A percentile compares a stretch with the other conserved stretches of the same genome.
These are phyloP conservation scores for Sambucus nigra DNA, from an alignment of 129 eudicot species.

Conservation along the genomic window DNA sequence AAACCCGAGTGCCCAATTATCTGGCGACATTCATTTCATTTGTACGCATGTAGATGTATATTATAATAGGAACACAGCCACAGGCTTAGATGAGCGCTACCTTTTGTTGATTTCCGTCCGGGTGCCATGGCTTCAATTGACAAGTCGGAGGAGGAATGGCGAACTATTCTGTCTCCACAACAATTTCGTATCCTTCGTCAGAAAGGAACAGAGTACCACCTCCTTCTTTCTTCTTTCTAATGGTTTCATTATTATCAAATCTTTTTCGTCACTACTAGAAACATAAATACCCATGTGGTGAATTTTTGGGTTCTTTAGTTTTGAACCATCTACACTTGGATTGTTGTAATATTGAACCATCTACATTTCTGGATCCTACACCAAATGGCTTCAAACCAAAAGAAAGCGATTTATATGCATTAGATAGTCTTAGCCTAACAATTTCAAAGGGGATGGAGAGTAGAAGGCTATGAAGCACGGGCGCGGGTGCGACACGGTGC, in stretches of 20 bases:
- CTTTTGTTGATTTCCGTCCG: background rate
- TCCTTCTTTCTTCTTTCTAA: background rate
- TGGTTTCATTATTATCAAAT: too few relatives aligned
- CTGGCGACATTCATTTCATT: background rate
- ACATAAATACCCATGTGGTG: too few relatives aligned
- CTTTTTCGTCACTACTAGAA: too few relatives aligned
- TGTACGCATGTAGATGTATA: background rate
- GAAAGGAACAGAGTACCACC: constrained; percentile 71
- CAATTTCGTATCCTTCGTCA: constrained; percentile 77
- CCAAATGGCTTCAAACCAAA: too few relatives aligned
- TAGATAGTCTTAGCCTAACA: background rate
- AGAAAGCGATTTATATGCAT: too few relatives aligned
- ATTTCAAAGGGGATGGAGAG: background rate
- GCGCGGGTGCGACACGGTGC: too few relatives aligned
- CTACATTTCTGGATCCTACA: too few relatives aligned
- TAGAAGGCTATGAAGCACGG: too few relatives aligned
- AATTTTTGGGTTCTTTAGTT: too few relatives aligned
- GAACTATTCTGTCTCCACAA: constrained; percentile 65
- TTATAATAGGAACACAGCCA: too few relatives aligned
- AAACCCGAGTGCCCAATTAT: background rate
- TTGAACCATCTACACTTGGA: too few relatives aligned
- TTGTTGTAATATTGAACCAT: too few relatives aligned
- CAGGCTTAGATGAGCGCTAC: background rate
- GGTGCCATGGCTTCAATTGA: constrained; percentile 18
- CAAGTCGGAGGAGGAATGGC: constrained; percentile 87